These are phyloP conservation scores for Fusarium piperis DNA, from an alignment of 2,329 filamentous ascomycete genomes.

Conservation along the genomic window DNA sequence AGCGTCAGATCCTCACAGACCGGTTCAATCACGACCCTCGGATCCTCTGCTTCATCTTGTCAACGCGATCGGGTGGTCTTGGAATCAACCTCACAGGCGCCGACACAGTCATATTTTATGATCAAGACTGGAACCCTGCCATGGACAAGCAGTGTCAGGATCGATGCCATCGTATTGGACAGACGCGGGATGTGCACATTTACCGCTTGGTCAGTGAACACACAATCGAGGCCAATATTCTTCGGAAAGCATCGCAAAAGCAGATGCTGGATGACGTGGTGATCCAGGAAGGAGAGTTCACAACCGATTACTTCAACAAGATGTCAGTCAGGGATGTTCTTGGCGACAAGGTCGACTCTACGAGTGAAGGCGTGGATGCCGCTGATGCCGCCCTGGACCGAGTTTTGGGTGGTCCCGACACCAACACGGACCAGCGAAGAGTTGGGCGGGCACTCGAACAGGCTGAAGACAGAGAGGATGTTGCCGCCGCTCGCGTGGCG, in stretches of 20 bases:
- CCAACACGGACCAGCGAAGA: slow-evolving; percentile 67
- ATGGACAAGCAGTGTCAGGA: slow-evolving; percentile 99
- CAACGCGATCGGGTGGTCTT: slow-evolving; percentile 90
- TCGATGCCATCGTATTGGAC: slow-evolving; percentile 94
- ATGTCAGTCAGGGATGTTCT: slow-evolving; percentile 77
- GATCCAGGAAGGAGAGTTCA: slow-evolving; percentile 98
- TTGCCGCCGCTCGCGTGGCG: slow-evolving; percentile 84
- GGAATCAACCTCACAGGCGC: slow-evolving; percentile 97
- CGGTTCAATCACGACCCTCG: slow-evolving; percentile 95
- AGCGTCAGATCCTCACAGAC: slow-evolving; percentile 93
- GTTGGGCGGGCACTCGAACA: slow-evolving; percentile 82
- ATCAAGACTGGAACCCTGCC: slow-evolving; percentile 98
- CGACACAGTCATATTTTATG: slow-evolving; percentile 98
- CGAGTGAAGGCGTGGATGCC: slow-evolving; percentile 67
- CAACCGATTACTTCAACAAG: slow-evolving; percentile 93
- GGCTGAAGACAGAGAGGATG: slow-evolving; percentile 92
- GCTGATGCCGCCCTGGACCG: slow-evolving; percentile 87
- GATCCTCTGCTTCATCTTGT: slow-evolving; percentile 95
- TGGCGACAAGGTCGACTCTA: slow-evolving; percentile 64
- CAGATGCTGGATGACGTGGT: slow-evolving; percentile 97
- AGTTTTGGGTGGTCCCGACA: slow-evolving; percentile 75
- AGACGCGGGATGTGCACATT: slow-evolving; percentile 97
- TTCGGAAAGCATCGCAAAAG: slow-evolving; percentile 97
- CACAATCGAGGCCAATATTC: slow-evolving; percentile 97
- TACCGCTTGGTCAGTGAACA: slow-evolving; percentile 93